A percentile compares a stretch with the other conserved stretches of the same genome.
Conservation (phyloP, 2,329 filamentous ascomycete species). For the Hypoxylon sp. region DNA sequence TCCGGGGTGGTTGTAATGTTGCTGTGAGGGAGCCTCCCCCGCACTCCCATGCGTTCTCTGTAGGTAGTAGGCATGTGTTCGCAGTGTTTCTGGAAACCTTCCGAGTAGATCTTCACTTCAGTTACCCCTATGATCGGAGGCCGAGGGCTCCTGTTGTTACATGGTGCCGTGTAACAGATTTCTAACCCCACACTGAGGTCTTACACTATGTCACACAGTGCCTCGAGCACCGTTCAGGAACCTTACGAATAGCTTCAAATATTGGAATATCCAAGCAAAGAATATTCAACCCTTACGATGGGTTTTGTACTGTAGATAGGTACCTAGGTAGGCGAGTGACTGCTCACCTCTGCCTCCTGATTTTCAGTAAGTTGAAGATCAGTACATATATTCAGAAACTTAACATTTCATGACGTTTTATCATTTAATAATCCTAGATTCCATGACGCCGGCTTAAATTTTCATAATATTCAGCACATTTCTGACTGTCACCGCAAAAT, state of each 20-base stretch:
- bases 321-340: not conserved
- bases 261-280: not conserved
- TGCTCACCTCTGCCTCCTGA: not conserved
- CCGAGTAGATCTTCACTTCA: not conserved
- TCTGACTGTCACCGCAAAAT: no score
- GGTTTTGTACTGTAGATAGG: not conserved
- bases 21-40: not conserved
- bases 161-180: not conserved
- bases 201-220: not conserved
- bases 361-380: no score
- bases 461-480: no score
- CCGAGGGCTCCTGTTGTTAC: not conserved
- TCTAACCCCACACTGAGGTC: not conserved
- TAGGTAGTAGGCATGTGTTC: not conserved
- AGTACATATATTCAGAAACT: not conserved
- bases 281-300: not conserved
- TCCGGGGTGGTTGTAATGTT: not conserved
- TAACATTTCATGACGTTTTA: not conserved
- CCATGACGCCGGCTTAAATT: not conserved
- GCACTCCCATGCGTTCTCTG: no score
- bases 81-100: not conserved
- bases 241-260: not conserved
- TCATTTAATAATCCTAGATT: not conserved
- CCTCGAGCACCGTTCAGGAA: not conserved
- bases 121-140: no score